Evolutionary conservation across 208 protist species (phyloP).

Genomic region (Acanthamoeba triangularis): DNA sequence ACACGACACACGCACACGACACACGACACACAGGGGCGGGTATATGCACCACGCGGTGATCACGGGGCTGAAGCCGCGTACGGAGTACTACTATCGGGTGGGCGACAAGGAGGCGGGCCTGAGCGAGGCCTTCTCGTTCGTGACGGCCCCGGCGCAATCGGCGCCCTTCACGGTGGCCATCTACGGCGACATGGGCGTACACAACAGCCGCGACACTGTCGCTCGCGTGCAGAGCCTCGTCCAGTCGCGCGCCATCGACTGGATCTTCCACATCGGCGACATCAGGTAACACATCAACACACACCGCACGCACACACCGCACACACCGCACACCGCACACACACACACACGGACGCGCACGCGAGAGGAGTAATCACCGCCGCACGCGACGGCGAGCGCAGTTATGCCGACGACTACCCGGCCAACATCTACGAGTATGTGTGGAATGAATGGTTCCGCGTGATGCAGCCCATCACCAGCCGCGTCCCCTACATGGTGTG

Average conservation of each 20-base stretch:
- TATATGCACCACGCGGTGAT: too few species aligned
- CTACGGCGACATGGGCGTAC: conserved; percentile 62
- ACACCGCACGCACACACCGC: too few species aligned
- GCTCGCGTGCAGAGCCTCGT: neutral
- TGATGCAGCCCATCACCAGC: conserved; percentile 32
- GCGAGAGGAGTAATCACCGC: neutral
- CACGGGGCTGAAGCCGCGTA: too few species aligned
- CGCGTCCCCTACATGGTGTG: conserved; percentile 64
- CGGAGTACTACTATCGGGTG: conserved; percentile 31
- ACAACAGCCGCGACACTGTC: conserved; percentile 5
- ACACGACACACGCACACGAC: too few species aligned
- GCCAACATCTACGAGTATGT: conserved; percentile 58
- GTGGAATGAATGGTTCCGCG: conserved; percentile 64
- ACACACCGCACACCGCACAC: too few species aligned
- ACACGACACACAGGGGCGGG: too few species aligned
- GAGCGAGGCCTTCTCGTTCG: conserved; percentile 27
- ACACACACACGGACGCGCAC: too few species aligned
- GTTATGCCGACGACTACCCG: conserved; percentile 69
- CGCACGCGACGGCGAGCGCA: neutral
- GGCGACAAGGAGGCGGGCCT: conserved; percentile 3
- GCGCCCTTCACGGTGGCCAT: conserved; percentile 40
- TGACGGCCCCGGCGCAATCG: neutral
- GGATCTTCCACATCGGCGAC: conserved; percentile 62
- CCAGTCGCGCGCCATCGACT: conserved; percentile 2
- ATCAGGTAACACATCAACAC: too few species aligned